Base-by-base conservation (phyloP, 352 stramenopile species). In the Pythium aquatile region DNA sequence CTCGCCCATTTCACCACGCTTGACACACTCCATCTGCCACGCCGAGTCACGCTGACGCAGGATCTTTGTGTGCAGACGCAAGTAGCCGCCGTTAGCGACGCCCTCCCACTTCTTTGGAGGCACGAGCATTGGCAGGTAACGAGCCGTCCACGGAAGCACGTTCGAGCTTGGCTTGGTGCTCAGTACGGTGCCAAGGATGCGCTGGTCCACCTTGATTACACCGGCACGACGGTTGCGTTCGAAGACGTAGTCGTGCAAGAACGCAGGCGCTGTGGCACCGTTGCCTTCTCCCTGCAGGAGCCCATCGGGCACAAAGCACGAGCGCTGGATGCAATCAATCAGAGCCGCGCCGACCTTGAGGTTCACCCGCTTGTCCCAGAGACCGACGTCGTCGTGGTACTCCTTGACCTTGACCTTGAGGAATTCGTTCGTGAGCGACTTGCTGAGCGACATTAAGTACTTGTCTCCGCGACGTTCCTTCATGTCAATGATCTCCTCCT, bases 61-160 rank as follows among this genome's bases (percentile, higher is more conserved):
- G 57, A 99, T 88, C 63, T 96, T 91, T 24, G 89, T 93, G 55
- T 96, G 86, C 17, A 98, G 77, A 58, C 83, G 93, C 44, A 97
- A 72, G 71, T 99, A 99, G 9, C 94, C 96, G 16, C 97, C 97
- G 58, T 96, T 86, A 53, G 90, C 82, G 7, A 96, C 74, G 51
- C 71, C 77, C 8, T 81, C 85, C 97, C 97, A 99, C 29, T 84
- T 78, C 58, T 83, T 88, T 14, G 97, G 97, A 20, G 96, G 94
- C 10, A 99, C 90, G 44, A 99, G 80, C 97, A 99, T 99, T 20
- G 97, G 97, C 60, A 98, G 79, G 66, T 98, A 97, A 17, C 94
- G 79, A 16, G 88, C 83, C 17, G 82, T 92, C 79, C 85, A 93
- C 13, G 86, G 80, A 47, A 94, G 57, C 10, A 92, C 69, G 29